Evolutionary conservation across 495 filamentous ascomycete genomes (phyloP).

Genomic region (Podospora comata): DNA sequence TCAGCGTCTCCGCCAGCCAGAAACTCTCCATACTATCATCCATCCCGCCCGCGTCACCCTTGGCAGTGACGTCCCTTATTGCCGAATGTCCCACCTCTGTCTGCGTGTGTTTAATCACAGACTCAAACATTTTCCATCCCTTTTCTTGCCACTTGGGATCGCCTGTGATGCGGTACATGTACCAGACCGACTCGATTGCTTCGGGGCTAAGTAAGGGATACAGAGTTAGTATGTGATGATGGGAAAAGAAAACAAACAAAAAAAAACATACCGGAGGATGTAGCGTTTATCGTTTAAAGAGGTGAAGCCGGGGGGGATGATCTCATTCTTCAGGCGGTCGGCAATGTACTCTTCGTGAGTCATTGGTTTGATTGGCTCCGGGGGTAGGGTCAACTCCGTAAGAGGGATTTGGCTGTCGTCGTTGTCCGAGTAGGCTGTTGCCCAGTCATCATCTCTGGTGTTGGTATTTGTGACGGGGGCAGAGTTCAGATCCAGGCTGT

Average conservation of each 20-base stretch:
- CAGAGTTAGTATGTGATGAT: constrained; percentile 22
- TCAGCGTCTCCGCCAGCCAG: constrained; percentile 77
- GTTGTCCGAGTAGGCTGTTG: background rate
- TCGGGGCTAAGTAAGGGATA: constrained; percentile 59
- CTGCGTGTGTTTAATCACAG: constrained; percentile 63
- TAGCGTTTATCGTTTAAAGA: constrained; percentile 60
- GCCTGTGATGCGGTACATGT: constrained; percentile 90
- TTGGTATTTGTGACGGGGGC: background rate
- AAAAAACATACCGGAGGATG: constrained; percentile 62
- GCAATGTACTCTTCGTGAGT: constrained; percentile 63
- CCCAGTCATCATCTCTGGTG: constrained; percentile 22
- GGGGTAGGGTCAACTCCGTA: constrained; percentile 17
- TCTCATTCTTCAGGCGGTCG: constrained; percentile 56
- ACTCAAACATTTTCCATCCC: constrained; percentile 87
- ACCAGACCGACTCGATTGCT: constrained; percentile 92
- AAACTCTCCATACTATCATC: constrained; percentile 60
- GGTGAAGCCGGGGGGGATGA: constrained; percentile 64
- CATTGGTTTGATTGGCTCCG: constrained; percentile 42
- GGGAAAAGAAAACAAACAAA: background rate
- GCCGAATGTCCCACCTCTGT: constrained; percentile 68
- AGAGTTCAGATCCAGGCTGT: constrained; percentile 8
- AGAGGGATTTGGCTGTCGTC: background rate
- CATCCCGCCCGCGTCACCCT: constrained; percentile 14
- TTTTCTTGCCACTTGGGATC: constrained; percentile 75
- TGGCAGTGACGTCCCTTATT: constrained; percentile 62